Conservation (phyloP, 495 filamentous ascomycete genomes). For the Pseudevernia furfuracea region DNA sequence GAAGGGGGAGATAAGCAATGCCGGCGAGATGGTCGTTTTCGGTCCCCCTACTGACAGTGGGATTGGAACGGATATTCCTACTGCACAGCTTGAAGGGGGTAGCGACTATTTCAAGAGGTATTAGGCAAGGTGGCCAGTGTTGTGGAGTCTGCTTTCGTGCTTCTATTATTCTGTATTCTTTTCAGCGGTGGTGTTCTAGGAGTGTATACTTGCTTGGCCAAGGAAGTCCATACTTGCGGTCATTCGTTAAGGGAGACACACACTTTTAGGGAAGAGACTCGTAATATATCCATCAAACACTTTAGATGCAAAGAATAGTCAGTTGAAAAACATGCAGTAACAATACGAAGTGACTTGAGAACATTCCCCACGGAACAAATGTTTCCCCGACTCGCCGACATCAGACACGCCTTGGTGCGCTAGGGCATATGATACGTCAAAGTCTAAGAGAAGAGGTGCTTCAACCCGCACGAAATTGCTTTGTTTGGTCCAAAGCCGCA, state of each 20-base stretch:
- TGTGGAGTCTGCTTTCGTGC: background rate
- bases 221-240: background rate
- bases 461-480: conserved; percentile 4
- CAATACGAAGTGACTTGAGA: too few relatives aligned
- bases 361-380: background rate
- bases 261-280: background rate
- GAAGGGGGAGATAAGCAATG: conserved; percentile 21
- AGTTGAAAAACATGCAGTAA: too few relatives aligned
- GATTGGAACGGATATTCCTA: conserved; percentile 39
- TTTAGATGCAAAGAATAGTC: too few relatives aligned
- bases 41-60: conserved; percentile 40
- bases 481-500: conserved; percentile 10
- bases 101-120: conserved; percentile 28
- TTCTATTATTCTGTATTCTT: conserved; percentile 11
- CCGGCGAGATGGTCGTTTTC: conserved; percentile 33
- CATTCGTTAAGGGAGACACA: too few relatives aligned
- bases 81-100: conserved; percentile 28
- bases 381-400: background rate
- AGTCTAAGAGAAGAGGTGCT: conserved; percentile 7
- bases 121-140: background rate
- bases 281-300: background rate
- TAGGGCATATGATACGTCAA: conserved; percentile 14
- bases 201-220: background rate
- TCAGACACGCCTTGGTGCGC: background rate
- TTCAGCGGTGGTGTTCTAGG: conserved; percentile 25